These are phyloP conservation scores for Inosperma sp. DNA, from an alignment of 768 basidiomycete species.

Conservation along the genomic window DNA sequence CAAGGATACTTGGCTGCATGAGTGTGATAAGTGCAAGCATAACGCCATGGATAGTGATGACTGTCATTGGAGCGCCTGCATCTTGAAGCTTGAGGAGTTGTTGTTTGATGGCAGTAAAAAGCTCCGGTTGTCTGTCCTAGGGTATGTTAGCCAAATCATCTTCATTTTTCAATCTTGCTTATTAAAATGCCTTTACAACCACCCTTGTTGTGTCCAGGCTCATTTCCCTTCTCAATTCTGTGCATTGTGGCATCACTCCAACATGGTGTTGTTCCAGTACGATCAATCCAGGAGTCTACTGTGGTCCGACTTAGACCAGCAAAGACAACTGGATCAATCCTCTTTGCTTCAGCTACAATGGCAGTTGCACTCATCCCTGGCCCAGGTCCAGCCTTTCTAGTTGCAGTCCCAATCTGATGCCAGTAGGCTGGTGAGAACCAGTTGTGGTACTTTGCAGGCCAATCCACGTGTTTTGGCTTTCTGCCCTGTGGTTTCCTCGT, in stretches of 20 bases:
- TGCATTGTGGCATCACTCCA: background rate
- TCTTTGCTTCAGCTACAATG: slow-evolving; percentile 2
- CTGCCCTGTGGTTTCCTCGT: no score
- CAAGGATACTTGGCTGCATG: background rate
- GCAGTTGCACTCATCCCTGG: background rate
- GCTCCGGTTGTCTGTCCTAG: background rate
- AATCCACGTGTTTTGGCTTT: no score
- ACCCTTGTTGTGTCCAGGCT: background rate
- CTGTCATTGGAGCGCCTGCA: background rate
- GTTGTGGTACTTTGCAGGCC: background rate
- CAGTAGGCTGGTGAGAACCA: no score
- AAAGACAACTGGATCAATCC: background rate
- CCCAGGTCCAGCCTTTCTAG: no score
- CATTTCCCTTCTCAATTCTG: background rate
- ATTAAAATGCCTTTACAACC: background rate
- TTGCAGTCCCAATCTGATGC: no score
- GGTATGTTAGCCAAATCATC: background rate
- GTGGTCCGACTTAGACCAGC: slow-evolving; percentile 2
- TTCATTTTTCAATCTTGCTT: no score
- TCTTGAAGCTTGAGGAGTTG: background rate
- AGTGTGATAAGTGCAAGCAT: background rate
- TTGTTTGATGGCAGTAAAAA: background rate
- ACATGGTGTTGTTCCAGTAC: background rate
- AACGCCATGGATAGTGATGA: background rate
- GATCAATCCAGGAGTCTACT: slow-evolving; percentile 10